These are phyloP conservation scores for Elsinoe fawcettii DNA, from an alignment of 2,329 filamentous ascomycete genomes.

Conservation along the genomic window DNA sequence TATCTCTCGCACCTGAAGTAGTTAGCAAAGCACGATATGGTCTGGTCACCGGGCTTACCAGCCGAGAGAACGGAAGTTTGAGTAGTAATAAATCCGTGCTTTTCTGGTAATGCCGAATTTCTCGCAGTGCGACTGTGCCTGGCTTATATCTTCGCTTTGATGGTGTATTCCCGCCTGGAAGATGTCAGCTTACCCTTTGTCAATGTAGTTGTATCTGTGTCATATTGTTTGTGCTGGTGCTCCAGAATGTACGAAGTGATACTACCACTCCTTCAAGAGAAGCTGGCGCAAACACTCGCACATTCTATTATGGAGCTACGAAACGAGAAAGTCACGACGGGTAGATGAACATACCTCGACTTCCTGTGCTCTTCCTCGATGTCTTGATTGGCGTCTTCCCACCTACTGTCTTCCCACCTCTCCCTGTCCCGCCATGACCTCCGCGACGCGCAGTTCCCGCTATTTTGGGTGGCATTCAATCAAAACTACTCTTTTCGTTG, in stretches of 20 bases:
- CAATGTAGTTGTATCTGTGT: background rate
- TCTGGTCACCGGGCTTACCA: constrained; percentile 43
- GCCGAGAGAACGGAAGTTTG: constrained; percentile 95
- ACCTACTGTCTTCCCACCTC: constrained; percentile 13
- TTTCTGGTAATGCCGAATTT: constrained; percentile 98
- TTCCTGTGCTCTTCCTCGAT: background rate
- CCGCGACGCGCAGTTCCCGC: background rate
- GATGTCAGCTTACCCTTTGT: background rate
- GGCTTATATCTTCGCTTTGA: constrained; percentile 39
- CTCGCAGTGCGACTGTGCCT: constrained; percentile 90
- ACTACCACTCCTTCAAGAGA: background rate
- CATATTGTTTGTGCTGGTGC: no score
- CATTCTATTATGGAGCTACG: no score
- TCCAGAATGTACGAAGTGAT: no score
- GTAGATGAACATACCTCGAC: background rate
- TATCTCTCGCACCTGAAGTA: constrained; percentile 67
- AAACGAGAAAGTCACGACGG: background rate
- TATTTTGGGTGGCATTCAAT: background rate
- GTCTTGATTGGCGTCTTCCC: constrained; percentile 3
- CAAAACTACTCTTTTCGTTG: background rate
- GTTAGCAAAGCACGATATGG: background rate
- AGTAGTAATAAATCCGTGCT: constrained; percentile 91
- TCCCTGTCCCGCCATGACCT: background rate
- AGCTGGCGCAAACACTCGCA: no score
- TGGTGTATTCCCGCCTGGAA: background rate